Conservation (phyloP, 2,329 filamentous ascomycete genomes). For the Sporothrix sp. region DNA sequence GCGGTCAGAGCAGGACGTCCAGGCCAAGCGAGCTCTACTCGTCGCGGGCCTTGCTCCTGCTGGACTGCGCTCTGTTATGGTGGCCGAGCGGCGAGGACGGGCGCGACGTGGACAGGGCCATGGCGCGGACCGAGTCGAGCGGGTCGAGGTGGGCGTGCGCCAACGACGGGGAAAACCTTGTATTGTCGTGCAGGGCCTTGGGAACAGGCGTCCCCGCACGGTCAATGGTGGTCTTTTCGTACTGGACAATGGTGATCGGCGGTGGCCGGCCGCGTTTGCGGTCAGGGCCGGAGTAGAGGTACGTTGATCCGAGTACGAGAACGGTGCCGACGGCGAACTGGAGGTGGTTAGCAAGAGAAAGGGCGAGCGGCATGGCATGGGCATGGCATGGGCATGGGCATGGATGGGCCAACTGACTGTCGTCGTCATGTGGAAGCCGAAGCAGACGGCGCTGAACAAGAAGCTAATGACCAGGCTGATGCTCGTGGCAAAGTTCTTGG, state of each 20-base stretch:
- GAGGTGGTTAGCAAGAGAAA: too few relatives aligned
- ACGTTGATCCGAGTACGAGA: slow-evolving; percentile 72
- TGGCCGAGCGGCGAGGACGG: slow-evolving; percentile 35
- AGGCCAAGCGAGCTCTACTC: slow-evolving; percentile 21
- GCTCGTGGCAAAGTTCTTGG: slow-evolving; percentile 87
- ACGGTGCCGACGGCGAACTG: slow-evolving; percentile 75
- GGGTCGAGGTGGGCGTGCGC: slow-evolving; percentile 19
- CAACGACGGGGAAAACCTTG: too few relatives aligned
- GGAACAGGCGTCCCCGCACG: slow-evolving; percentile 28
- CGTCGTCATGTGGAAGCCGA: slow-evolving; percentile 64
- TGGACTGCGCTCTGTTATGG: slow-evolving; percentile 28
- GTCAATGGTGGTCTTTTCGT: slow-evolving; percentile 64
- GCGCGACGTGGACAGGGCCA: slow-evolving; percentile 37
- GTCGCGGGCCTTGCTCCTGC: slow-evolving; percentile 30
- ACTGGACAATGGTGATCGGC: slow-evolving; percentile 59
- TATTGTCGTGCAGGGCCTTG: too few relatives aligned
- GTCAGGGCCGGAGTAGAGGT: slow-evolving; percentile 68
- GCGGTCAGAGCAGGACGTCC: background rate
- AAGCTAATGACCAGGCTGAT: slow-evolving; percentile 86
- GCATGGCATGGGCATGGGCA: too few relatives aligned
- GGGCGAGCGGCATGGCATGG: too few relatives aligned
- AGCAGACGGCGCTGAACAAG: slow-evolving; percentile 74
- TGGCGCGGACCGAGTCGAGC: slow-evolving; percentile 29
- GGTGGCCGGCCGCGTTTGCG: slow-evolving; percentile 49
- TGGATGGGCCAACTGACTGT: too few relatives aligned